Base-by-base conservation (phyloP, 805 yeast species). In the Metschnikowia amazonensis region DNA sequence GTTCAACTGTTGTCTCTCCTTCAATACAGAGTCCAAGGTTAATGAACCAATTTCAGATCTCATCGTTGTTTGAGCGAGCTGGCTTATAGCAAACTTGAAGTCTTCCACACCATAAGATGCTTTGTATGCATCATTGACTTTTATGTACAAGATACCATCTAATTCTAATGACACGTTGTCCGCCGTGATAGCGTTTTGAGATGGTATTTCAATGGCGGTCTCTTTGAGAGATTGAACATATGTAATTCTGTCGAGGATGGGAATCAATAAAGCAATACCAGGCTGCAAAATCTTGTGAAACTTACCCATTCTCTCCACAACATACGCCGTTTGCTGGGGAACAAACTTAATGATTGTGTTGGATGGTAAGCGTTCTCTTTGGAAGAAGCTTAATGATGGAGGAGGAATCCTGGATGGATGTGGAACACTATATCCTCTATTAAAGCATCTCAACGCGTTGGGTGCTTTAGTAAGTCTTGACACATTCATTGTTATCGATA, bases 241-340 rank as follows among this genome's bases (percentile, higher is more conserved):
- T 42, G 84, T 81, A 58, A 87, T 84, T 55, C 77, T 79, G 64
- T 87, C 96, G 27, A 88, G 51, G 45, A 87, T 63, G 3, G 96
- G 96, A 8, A 85, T 48, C 54, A 87, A 66, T 24, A 87, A 62
- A 1, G 94, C 89, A 30, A 86, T 68, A 11, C 96, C 96, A 0
- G 95, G 95, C 32, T 80, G 75, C 48, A 88, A 72, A 31, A 70
- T 66, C 13, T 75, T 66, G 61, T 81, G 76, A 70, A 86, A 87
- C 60, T 84, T 84, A 27, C 96, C 96, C 96, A 87, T 87, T 51
- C 96, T 72, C 64, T 87, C 96, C 16, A 87, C 95, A 16, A 87
- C 80, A 89, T 94, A 87, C 2, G 95, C 95, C 17, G 87, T 83
- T 64, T 87, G 95, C 62, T 88, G 95, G 1, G 96, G 96, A 13